phyloP scores from a whole-genome alignment of 2,329 filamentous ascomycete genomes.

The Lasiodiplodia gonubiensis region DNA sequence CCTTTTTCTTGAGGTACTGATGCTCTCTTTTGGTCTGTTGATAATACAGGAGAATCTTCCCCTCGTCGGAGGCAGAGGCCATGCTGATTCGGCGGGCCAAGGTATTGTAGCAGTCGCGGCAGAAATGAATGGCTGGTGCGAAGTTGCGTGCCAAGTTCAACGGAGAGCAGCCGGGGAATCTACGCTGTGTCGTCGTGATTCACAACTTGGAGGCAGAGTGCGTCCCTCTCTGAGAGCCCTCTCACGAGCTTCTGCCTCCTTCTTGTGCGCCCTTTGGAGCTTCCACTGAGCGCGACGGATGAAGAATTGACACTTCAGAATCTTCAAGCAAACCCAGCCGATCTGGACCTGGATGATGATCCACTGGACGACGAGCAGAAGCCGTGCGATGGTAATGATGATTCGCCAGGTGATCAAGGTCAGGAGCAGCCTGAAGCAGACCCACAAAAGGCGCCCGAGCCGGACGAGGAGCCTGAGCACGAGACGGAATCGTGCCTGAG shows the following conservation, averaged over 20 bases:
- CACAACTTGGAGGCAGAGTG: not conserved
- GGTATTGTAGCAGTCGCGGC: not conserved
- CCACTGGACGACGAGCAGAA: not conserved
- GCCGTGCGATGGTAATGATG: not conserved
- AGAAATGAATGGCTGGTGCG: not conserved
- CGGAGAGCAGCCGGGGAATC: not conserved
- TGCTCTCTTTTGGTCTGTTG: conserved; percentile 23
- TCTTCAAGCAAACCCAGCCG: not conserved
- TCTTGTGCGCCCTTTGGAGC: not conserved
- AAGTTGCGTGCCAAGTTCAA: not conserved
- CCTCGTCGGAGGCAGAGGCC: not conserved
- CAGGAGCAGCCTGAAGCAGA: not conserved
- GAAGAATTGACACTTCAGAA: not conserved
- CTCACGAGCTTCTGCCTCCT: not conserved
- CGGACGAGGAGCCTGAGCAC: not conserved
- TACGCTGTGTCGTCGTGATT: not conserved
- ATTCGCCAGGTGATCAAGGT: not conserved
- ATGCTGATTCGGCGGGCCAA: not conserved
- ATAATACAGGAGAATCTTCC: conserved; percentile 12
- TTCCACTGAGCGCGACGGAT: not conserved
- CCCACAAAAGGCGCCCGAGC: not conserved
- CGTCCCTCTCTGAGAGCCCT: not conserved
- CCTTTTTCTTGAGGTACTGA: conserved; percentile 25
- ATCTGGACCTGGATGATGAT: not conserved
- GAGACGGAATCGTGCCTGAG: not conserved